A percentile compares a stretch with the other conserved stretches of the same genome.
These are phyloP conservation scores for Arctium lappa DNA, from an alignment of 129 eudicot genomes.

Conservation along the genomic window DNA sequence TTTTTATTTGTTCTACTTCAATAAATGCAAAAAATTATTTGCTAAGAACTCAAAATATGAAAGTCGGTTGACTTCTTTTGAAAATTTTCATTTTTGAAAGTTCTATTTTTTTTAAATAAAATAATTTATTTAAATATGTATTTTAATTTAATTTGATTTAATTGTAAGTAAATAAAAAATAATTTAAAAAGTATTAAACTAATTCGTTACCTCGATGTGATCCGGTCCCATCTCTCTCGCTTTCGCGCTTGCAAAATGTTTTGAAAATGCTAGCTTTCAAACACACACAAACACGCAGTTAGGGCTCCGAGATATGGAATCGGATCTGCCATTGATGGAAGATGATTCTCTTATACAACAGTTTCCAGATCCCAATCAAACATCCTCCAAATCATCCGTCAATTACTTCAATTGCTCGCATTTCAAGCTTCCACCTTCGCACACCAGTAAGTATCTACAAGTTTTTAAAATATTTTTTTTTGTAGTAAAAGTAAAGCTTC, in stretches of 20 bases:
- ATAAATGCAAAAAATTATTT: no score
- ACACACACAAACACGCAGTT: slow-evolving; percentile 39
- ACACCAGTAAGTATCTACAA: slow-evolving; percentile 24
- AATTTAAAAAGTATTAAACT: not conserved
- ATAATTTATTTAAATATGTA: no score
- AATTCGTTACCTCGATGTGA: not conserved
- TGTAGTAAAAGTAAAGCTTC: not conserved
- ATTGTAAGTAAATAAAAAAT: not conserved
- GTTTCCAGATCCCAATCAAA: slow-evolving; percentile 13
- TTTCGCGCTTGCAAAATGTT: slow-evolving; percentile 25
- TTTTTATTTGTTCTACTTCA: no score
- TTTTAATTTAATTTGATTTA: not conserved
- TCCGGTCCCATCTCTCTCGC: slow-evolving; percentile 9
- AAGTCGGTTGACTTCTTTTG: no score
- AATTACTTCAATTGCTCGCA: slow-evolving; percentile 35
- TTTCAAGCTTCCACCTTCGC: slow-evolving; percentile 30
- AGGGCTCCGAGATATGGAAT: slow-evolving; percentile 40
- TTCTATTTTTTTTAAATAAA: no score
- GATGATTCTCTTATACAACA: slow-evolving; percentile 41
- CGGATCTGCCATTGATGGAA: slow-evolving; percentile 47
- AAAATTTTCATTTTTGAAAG: no score
- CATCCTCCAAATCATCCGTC: slow-evolving; percentile 11
- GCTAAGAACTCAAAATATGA: no score
- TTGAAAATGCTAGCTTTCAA: slow-evolving; percentile 10
- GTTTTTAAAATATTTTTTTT: not conserved